phyloP scores from a whole-genome alignment of 2,329 filamentous ascomycete genomes.

The Scopulariopsis brevicaulis region DNA sequence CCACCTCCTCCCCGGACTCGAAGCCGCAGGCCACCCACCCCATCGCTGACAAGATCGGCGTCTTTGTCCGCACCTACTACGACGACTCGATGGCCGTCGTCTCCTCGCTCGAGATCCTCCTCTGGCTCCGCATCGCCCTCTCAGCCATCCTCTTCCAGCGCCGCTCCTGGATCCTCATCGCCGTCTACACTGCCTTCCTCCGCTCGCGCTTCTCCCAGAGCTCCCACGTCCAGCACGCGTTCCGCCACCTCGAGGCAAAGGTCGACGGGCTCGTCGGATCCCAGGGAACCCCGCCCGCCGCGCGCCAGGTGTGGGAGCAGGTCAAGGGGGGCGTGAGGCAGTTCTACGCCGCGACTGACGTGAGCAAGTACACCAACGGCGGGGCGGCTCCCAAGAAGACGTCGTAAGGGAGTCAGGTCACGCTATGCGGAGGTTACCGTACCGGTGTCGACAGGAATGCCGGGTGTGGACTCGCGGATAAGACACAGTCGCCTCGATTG shows the following conservation, averaged over 20 bases:
- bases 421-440: neutral
- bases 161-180: conserved; percentile 80
- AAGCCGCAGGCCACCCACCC: conserved; percentile 44
- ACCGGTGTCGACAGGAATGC: neutral
- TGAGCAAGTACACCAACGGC: conserved; percentile 59
- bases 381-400: conserved; percentile 53
- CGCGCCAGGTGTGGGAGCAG: conserved; percentile 67
- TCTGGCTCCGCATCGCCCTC: conserved; percentile 74
- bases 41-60: conserved; percentile 72
- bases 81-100: conserved; percentile 93
- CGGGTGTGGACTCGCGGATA: neutral
- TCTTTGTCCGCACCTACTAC: conserved; percentile 97
- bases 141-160: conserved; percentile 80
- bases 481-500: too few relatives aligned
- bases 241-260: conserved; percentile 60
- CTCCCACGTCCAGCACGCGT: conserved; percentile 78
- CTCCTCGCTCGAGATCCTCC: conserved; percentile 72
- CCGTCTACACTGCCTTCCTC: conserved; percentile 83
- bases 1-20: conserved; percentile 41
- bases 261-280: conserved; percentile 74
- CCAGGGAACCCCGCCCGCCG: conserved; percentile 74
- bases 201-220: conserved; percentile 85
- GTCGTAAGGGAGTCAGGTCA: conserved; percentile 7
- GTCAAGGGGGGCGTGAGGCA: conserved; percentile 64
- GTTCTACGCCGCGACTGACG: conserved; percentile 69